Base-by-base conservation (phyloP, 2,329 filamentous ascomycete species). In the Camillea tinctor region DNA sequence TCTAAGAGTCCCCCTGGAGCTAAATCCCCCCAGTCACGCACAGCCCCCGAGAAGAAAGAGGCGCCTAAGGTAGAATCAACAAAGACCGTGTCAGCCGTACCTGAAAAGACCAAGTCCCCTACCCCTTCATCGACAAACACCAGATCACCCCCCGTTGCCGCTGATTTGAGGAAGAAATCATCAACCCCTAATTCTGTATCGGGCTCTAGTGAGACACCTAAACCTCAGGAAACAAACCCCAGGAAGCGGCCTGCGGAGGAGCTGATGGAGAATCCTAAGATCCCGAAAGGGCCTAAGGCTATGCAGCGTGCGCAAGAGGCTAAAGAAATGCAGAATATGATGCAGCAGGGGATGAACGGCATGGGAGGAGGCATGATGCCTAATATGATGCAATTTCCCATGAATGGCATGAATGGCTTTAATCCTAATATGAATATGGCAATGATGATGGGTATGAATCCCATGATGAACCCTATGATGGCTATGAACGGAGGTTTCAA, bases 191-290 rank as follows among this genome's bases (percentile, higher is more conserved):
- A 59, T 36, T 63, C 69, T 15, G 66, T 68, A 50, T 50, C 65
- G n/a, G 65, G 62, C 55, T 54, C 67, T 51, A 66, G 55, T 57
- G 66, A 66, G 23, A 51, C 63, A 3, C 56, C 62, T 8, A 71
- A 69, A 44, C 36, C 64, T 8, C 58, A 69, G 7, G 65, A 66
- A 51, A 49, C 49, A n/a, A 50, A 36, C 59, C 79, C 85, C 23
- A 95, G 91, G 77, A 99, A 98, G 79, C 87, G 95, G 21, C 84
- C 90, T 11, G 92, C 93, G 15, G 92, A 94, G 40, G 89, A 93
- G 56, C 81, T 81, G 30, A 77, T 84, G 6, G 85, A 88, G 67
- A 88, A 89, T 66, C 84, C 84, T 49, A 85, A 84, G 70, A 84
- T 88, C 49, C 84, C 86, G 52, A 89, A 88, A 68, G 86, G 81